A percentile compares a stretch with the other conserved stretches of the same genome.
Conservation (phyloP, 2,329 filamentous ascomycete genomes). For the Pseudocercospora ulei region DNA sequence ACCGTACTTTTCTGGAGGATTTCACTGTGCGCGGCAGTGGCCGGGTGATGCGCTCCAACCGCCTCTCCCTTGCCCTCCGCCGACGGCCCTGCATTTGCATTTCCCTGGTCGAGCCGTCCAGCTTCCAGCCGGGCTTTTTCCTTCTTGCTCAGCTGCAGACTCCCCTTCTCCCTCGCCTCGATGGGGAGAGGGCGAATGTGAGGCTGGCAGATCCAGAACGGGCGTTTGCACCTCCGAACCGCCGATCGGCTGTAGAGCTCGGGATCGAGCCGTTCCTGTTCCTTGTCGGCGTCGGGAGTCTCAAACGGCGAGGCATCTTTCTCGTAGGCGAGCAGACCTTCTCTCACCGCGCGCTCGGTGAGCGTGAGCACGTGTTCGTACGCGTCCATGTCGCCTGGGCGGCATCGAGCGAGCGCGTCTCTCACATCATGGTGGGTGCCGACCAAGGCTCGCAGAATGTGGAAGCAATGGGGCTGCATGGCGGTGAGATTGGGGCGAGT, state of each 20-base stretch:
- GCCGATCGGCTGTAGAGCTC: constrained; percentile 45
- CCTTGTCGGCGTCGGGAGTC: constrained; percentile 19
- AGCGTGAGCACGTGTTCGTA: constrained; percentile 68
- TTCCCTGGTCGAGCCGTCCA: constrained; percentile 24
- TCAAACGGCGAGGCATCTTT: constrained; percentile 36
- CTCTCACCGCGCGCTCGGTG: constrained; percentile 64
- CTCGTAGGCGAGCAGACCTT: constrained; percentile 60
- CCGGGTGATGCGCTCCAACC: too few species aligned
- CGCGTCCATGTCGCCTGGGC: constrained; percentile 60
- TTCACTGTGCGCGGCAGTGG: too few species aligned
- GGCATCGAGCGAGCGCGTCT: constrained; percentile 64
- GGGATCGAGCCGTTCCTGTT: constrained; percentile 19
- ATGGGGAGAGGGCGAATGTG: constrained; percentile 77
- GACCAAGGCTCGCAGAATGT: constrained; percentile 75
- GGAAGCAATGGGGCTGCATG: constrained; percentile 89
- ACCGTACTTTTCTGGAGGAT: too few species aligned
- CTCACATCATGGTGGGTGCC: constrained; percentile 70
- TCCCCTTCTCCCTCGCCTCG: constrained; percentile 52
- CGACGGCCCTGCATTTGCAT: constrained; percentile 26
- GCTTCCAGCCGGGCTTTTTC: constrained; percentile 27
- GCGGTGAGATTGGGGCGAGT: constrained; percentile 57
- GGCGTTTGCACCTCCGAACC: constrained; percentile 63
- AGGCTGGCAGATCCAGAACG: constrained; percentile 85
- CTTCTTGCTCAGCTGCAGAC: constrained; percentile 32
- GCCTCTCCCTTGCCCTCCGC: constrained; percentile 29